phyloP scores from a whole-genome alignment of 2,329 filamentous ascomycete species.

The Trichoderma sp. region DNA sequence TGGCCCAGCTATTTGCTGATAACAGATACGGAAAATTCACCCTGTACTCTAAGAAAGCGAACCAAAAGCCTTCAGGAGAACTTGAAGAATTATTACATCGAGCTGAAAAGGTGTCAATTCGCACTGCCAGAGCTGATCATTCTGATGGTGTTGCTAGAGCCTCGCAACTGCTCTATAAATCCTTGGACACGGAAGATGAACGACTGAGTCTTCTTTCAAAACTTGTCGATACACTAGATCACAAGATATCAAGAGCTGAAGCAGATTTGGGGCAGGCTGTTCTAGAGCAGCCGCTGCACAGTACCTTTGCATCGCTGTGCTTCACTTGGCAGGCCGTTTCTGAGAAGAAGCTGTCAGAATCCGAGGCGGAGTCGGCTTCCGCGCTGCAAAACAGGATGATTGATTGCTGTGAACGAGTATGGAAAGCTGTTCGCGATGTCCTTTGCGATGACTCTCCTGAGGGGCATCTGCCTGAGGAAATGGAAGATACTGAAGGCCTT shows the following conservation, averaged over 20 bases:
- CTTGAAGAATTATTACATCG: slow-evolving; percentile 51
- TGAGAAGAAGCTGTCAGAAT: slow-evolving; percentile 41
- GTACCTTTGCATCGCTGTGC: slow-evolving; percentile 66
- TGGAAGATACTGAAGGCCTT: slow-evolving; percentile 69
- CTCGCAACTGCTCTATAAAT: slow-evolving; percentile 68
- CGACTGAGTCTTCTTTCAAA: slow-evolving; percentile 55
- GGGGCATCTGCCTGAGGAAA: slow-evolving; percentile 75
- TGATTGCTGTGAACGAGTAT: slow-evolving; percentile 66
- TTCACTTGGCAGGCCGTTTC: slow-evolving; percentile 57
- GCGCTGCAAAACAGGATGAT: slow-evolving; percentile 59
- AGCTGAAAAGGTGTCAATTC: slow-evolving; percentile 61
- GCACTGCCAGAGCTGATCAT: slow-evolving; percentile 83
- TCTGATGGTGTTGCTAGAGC: slow-evolving; percentile 85
- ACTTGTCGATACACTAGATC: slow-evolving; percentile 63
- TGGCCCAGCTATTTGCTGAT: slow-evolving; percentile 51
- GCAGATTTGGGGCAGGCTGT: slow-evolving; percentile 67
- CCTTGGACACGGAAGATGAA: slow-evolving; percentile 47
- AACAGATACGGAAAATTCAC: slow-evolving; percentile 35
- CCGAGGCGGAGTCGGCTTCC: slow-evolving; percentile 39
- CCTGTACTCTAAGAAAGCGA: slow-evolving; percentile 24
- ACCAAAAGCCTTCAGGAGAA: slow-evolving; percentile 31
- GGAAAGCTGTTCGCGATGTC: slow-evolving; percentile 72
- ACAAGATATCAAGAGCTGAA: slow-evolving; percentile 64
- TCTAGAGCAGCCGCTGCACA: slow-evolving; percentile 66
- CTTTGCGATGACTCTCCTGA: slow-evolving; percentile 95